Conservation (phyloP, 768 basidiomycete species). For the Tulasnella sp. region DNA sequence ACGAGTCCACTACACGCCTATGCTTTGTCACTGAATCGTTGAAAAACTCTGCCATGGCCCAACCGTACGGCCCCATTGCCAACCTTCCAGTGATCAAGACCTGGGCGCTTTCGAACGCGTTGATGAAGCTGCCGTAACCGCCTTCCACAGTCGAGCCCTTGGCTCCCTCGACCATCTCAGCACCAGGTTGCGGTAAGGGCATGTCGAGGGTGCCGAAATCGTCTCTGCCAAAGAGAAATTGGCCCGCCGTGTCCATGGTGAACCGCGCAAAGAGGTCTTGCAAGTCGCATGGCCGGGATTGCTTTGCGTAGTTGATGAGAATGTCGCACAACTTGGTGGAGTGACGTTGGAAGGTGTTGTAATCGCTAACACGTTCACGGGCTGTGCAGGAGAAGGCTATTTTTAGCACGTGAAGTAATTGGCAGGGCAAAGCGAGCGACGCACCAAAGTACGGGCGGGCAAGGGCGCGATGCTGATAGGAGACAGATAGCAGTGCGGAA, state of each 20-base stretch:
- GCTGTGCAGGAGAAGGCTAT: slow-evolving; percentile 37
- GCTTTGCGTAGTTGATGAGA: slow-evolving; percentile 37
- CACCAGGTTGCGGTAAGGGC: not conserved
- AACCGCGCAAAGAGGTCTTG: slow-evolving; percentile 36
- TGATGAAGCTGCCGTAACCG: slow-evolving; percentile 30
- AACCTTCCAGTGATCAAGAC: not conserved
- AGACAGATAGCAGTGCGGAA: not conserved
- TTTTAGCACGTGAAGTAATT: not conserved
- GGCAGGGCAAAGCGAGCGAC: not conserved
- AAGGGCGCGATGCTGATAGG: slow-evolving; percentile 40
- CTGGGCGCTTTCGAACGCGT: slow-evolving; percentile 35
- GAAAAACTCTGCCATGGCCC: slow-evolving; percentile 31
- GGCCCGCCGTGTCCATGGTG: slow-evolving; percentile 36
- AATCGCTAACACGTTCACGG: slow-evolving; percentile 37
- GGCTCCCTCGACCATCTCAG: not conserved
- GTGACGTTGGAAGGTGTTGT: slow-evolving; percentile 37
- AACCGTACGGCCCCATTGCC: not conserved
- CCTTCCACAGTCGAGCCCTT: slow-evolving; percentile 21
- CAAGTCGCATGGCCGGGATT: slow-evolving; percentile 36
- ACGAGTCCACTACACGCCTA: slow-evolving; percentile 18
- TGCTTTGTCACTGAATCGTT: not conserved
- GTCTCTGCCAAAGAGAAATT: slow-evolving; percentile 34
- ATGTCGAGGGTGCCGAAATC: slow-evolving; percentile 30
- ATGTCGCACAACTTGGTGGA: slow-evolving; percentile 36
- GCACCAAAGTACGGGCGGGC: slow-evolving; percentile 43